Conservation (phyloP, 805 yeast genomes). For the Ogataea polymorpha region DNA sequence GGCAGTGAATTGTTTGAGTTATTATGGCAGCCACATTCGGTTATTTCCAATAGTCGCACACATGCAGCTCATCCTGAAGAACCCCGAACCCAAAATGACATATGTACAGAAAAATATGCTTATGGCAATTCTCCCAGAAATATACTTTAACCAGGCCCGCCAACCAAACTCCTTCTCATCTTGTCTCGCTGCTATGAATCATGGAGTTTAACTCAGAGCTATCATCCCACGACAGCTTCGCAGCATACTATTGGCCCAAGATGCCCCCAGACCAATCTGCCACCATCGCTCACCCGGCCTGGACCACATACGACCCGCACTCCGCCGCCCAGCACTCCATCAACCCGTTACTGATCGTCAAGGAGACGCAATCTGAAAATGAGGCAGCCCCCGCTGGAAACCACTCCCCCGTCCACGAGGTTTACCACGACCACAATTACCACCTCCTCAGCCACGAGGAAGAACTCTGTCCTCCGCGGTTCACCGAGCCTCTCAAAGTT, state of each 20-base stretch:
- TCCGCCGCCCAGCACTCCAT: background rate
- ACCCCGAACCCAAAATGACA: background rate
- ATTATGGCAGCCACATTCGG: background rate
- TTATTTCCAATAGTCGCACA: background rate
- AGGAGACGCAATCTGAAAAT: background rate
- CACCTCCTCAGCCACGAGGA: background rate
- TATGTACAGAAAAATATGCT: background rate
- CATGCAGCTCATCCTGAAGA: background rate
- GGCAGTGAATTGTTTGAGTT: background rate
- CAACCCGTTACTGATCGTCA: background rate
- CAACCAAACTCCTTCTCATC: background rate
- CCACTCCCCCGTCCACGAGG: background rate
- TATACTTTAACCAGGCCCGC: background rate
- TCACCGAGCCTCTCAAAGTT: background rate
- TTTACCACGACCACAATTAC: background rate
- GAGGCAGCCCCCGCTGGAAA: background rate
- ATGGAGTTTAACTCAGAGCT: constrained; percentile 12
- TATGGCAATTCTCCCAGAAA: background rate
- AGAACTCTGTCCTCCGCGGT: background rate
- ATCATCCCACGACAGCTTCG: constrained; percentile 3
- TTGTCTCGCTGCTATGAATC: constrained; percentile 2
- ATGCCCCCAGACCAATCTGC: background rate
- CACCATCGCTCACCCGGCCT: background rate
- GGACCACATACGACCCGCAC: background rate
- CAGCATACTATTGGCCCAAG: background rate